Percentiles rank a stretch among this genome's conserved stretches.
Conservation (phyloP, 441 rosid genomes). For the Populus hybrid region DNA sequence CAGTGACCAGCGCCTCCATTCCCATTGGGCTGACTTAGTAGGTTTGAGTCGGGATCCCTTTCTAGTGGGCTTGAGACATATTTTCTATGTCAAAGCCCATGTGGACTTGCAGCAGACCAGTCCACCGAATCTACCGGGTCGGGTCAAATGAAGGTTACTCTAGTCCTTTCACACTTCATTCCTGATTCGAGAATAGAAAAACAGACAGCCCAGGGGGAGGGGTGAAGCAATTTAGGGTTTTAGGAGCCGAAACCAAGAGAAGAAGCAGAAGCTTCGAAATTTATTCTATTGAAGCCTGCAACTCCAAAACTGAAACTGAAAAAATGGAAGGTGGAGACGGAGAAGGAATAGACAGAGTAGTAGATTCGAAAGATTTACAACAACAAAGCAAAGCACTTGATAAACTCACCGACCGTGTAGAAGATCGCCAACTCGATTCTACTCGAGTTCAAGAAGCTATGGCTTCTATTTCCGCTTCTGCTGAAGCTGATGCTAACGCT, state of each 20-base stretch:
- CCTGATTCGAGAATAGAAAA: background rate
- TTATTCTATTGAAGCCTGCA: background rate
- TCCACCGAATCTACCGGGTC: background rate
- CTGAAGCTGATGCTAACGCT: slow-evolving; percentile 80
- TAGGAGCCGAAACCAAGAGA: background rate
- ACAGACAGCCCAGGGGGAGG: background rate
- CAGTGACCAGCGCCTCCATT: no score
- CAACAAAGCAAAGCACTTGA: slow-evolving; percentile 92
- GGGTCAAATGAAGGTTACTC: background rate
- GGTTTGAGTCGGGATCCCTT: no score
- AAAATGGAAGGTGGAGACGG: slow-evolving; percentile 66
- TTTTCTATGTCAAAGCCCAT: no score
- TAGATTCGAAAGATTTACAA: slow-evolving; percentile 83
- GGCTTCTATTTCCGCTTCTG: slow-evolving; percentile 91
- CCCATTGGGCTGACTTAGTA: no score
- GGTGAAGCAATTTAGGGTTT: slow-evolving; percentile 12
- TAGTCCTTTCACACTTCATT: background rate
- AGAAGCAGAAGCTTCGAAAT: background rate
- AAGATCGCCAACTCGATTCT: slow-evolving; percentile 93
- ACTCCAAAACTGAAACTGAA: background rate
- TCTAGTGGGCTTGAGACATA: no score
- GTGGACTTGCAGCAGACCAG: background rate
- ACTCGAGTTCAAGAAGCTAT: slow-evolving; percentile 95
- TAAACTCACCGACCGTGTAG: slow-evolving; percentile 90
- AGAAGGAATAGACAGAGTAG: slow-evolving; percentile 48